These are phyloP conservation scores for Santalum album DNA, from an alignment of 164 flowering plant genomes.

Conservation along the genomic window DNA sequence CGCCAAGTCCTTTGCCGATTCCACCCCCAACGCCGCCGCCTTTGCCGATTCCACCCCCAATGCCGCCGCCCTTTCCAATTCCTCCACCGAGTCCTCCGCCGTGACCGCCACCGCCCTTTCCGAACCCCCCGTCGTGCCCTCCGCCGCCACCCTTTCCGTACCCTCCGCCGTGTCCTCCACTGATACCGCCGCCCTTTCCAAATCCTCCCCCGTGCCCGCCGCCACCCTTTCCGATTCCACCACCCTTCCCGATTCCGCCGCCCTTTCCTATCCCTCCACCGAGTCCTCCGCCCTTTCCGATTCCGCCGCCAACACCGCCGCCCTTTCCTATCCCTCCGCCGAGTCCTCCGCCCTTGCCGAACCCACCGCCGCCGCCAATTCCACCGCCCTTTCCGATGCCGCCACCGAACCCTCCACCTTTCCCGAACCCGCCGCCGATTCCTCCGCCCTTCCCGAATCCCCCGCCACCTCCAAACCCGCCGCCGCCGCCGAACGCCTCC, in stretches of 20 bases:
- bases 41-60: conserved; percentile 9
- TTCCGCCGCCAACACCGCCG: conserved; percentile 13
- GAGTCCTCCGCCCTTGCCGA: conserved; percentile 6
- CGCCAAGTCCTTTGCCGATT: conserved; percentile 5
- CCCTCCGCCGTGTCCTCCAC: neutral
- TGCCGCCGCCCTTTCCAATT: neutral
- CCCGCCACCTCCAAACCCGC: conserved; percentile 8
- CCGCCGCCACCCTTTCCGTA: conserved; percentile 1
- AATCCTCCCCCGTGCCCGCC: neutral
- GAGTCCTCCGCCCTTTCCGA: conserved; percentile 12
- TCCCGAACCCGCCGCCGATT: conserved; percentile 7
- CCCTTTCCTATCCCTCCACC: conserved; percentile 13
- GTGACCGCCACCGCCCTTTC: neutral
- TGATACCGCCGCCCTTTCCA: neutral
- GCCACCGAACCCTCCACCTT: neutral
- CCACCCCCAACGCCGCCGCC: conserved; percentile 9
- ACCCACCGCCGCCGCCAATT: conserved; percentile 4
- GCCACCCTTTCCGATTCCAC: conserved; percentile 3
- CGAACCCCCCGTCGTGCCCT: conserved; percentile 13
- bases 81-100: conserved; percentile 9
- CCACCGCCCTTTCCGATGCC: conserved; percentile 9
- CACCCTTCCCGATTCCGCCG: conserved; percentile 4
- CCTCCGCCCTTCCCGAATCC: too few species aligned
- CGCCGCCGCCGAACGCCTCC: conserved; percentile 5
- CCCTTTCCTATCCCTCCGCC: conserved; percentile 19